Evolutionary conservation across 2,329 filamentous ascomycete genomes (phyloP), one percentile per base, ranked within the genome.

Genomic region (Ceratocystis alfenasii): DNA sequence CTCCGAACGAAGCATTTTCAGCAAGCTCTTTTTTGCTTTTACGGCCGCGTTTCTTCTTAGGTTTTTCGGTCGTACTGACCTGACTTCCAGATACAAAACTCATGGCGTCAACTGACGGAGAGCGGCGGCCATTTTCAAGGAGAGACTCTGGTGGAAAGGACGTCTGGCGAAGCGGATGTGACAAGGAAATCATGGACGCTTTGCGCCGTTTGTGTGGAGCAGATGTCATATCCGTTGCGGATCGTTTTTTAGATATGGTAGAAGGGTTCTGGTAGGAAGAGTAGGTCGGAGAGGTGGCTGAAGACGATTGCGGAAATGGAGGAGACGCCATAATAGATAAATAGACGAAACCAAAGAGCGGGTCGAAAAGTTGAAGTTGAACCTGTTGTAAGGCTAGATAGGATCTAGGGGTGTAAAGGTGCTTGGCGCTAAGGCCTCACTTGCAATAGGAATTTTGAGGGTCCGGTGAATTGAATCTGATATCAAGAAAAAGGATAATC

Each of bases 101-200:
- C 65, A 78, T 77, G 7, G 76, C 80, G 67, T 88, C 86, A 63
- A 85, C 78, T 1, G 84, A 88, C 0, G 87, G 87, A 0, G 86
- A 89, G 17, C 87, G 82, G 25, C 78, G 75, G 48, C 44, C 61
- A 53, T 20, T 55, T 1, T 59, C 55, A 25, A 59, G 28, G 4
- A 59, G 25, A 28, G 45, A 61, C 65, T 83, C 86, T 30, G 88
- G 88, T 0, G 88, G 87, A 72, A 91, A 94, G 0, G 88, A 90
- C 3, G 90, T 92, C 72, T 91, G 88, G 48, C 89, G 87, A 1
- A 94, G 82, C 1, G 87, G 87, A 69, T 90, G 87, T 0, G 82
- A 78, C 30, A 80, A 77, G 2, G 85, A 85, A 69, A 85, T 78
- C 68, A 75, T 81, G 12, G 87, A 90, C 5, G 85, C 80, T 73